Base-by-base conservation (phyloP, 345 rosid species). In the Orychophragmus violaceus region DNA sequence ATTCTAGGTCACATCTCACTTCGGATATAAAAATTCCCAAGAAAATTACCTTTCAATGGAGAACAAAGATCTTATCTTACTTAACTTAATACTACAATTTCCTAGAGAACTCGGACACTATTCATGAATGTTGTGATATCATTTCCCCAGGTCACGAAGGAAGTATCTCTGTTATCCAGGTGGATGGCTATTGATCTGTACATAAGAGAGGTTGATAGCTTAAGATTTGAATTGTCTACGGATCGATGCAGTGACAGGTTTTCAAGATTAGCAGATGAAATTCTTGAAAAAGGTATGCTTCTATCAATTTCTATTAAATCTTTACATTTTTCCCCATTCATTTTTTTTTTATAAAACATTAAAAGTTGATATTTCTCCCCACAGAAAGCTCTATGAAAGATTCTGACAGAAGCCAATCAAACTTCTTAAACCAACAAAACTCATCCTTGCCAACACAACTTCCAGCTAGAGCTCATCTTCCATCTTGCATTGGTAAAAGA, bases 111-210 rank as follows among this genome's bases (percentile, higher is more conserved):
- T 13, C 51, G n/a, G n/a, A 39, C 52, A 29, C 7, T 53, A n/a
- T n/a, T n/a, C n/a, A n/a, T 68, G 45, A 50, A 57, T 49, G 49
- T 64, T 37, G 59, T 69, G 28, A 42, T 62, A 66, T 62, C 18
- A 53, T 56, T 70, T 65, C 76, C 81, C 59, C 85, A 93, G 98
- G 97, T 90, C 23, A 93, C 97, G 11, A 90, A 86, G 71, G 96
- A 90, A 77, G 96, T 93, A 46, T 86, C 96, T 48, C 91, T 93
- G 44, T 79, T 93, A 64, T 93, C 98, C 51, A 88, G 98, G 69
- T 93, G 98, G 98, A 90, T 93, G 98, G 87, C 97, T 58, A 80
- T 88, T 44, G 98, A 93, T 82, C 80, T 93, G 44, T 90, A 90
- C 77, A 84, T 86, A 58, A 77, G 96, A 66, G 98, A 90, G 78